Conservation (phyloP, 148 eudicot species). For the Heliamphora exappendiculata region DNA sequence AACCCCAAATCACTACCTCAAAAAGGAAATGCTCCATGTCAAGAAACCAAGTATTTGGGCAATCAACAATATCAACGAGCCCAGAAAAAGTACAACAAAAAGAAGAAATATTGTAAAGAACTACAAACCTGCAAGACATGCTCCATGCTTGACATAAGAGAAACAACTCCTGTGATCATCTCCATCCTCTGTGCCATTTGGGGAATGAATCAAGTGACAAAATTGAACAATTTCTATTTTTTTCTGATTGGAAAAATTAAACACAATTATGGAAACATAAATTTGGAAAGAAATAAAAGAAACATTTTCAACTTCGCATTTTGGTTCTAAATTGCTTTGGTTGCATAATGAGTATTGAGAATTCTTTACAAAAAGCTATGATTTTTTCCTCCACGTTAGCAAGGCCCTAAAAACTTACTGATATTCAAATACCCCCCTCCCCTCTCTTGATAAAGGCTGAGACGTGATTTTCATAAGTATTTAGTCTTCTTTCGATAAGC, state of each 20-base stretch:
- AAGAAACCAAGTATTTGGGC: neutral
- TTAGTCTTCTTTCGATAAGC: no score
- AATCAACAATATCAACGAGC: neutral
- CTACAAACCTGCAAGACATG: slow-evolving; percentile 65
- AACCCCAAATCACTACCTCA: slow-evolving; percentile 75
- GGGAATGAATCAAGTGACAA: neutral
- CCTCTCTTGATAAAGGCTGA: no score
- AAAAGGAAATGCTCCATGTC: neutral
- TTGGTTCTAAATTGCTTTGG: neutral
- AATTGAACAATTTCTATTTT: neutral
- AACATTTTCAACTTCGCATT: neutral
- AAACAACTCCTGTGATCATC: slow-evolving; percentile 50
- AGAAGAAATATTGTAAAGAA: slow-evolving; percentile 12
- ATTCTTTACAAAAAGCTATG: neutral
- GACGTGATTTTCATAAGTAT: neutral
- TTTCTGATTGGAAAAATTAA: no score
- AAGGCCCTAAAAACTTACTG: neutral
- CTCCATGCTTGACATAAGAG: slow-evolving; percentile 73
- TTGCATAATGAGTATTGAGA: neutral
- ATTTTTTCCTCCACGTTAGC: neutral
- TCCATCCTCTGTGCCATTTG: slow-evolving; percentile 42
- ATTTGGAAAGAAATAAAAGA: neutral
- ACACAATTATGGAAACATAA: neutral
- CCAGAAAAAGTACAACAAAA: neutral
- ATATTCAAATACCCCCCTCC: neutral